Evolutionary conservation across 129 eudicot genomes (phyloP), one percentile per base, ranked within the genome.

Genomic region (Saussurea involucrata): DNA sequence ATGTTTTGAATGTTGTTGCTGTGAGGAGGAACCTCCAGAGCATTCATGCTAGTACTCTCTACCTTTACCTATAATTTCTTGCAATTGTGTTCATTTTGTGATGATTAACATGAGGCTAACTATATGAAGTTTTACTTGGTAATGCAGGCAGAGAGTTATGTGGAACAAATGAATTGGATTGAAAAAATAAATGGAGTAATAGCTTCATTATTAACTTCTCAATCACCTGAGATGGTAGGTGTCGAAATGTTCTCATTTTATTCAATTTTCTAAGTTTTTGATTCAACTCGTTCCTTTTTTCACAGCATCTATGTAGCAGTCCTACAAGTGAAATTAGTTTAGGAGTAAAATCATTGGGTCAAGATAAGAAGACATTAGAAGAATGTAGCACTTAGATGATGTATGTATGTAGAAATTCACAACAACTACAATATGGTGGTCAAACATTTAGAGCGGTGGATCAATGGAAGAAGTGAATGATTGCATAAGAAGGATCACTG

Each of bases 171-270:
- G 92, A 95, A 90, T 81, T 93, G 98, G 98, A 86, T 93, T 60
- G 98, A 93, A 27, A 93, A 93, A 82, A 93, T 93, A 75, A 88
- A 89, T 8, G 97, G 95, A 83, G 98, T 90, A 31, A 93, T 93
- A 84, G 83, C 97, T 46, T 90, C 97, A 46, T 80, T 93, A 83
- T 86, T 93, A 80, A 93, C 71, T 72, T 90, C 92, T 73, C 97
- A 93, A 60, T 27, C 88, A 40, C 88, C 87, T 70, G 97, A 90
- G 69, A 86, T 72, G 91, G 98, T 93, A 88, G 75, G 34, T 57
- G 15, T 18, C 24, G 8, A 12, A 36, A 22, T 18, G 67, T 55
- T 75, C 24, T 33, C 61, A 28, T 53, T 73, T 17, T 46, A 74
- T 57, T 15, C 15, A 11, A 60, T 66, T 27, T 63, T 44, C 18